A percentile compares a stretch with the other conserved stretches of the same genome.
Conservation (phyloP, 106 monocot genomes). For the Amphibolis antarctica region DNA sequence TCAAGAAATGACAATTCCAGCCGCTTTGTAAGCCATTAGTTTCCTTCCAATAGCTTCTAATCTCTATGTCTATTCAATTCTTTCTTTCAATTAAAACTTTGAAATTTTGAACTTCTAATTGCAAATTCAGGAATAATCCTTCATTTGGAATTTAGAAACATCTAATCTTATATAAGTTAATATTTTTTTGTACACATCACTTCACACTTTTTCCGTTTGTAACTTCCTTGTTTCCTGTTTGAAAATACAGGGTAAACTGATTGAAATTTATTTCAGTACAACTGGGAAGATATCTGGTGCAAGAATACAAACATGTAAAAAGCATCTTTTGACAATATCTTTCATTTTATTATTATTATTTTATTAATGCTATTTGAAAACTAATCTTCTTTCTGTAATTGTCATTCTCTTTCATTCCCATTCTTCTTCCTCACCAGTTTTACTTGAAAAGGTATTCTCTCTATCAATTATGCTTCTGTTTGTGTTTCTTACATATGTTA, state of each 20-base stretch:
- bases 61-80: neutral
- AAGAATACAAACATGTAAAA: constrained; percentile 88
- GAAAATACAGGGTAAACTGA: constrained; percentile 76
- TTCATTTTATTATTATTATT: constrained; percentile 3
- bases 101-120: neutral
- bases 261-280: constrained; percentile 86
- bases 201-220: neutral
- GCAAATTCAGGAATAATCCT: neutral
- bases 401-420: constrained; percentile 1
- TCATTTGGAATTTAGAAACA: neutral
- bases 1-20: constrained; percentile 93
- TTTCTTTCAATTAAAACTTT: neutral
- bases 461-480: neutral
- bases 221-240: constrained; percentile 1
- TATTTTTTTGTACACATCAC: no score
- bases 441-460: constrained; percentile 86
- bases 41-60: neutral
- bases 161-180: no score
- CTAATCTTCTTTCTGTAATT: constrained; percentile 8
- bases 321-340: neutral
- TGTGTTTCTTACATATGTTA: neutral
- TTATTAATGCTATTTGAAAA: constrained; percentile 9
- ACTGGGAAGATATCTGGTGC: constrained; percentile 96
- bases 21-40: constrained; percentile 70
- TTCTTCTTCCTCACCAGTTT: constrained; percentile 30